Conservation (phyloP, 305 asterid species). For the Solanum hybrid region DNA sequence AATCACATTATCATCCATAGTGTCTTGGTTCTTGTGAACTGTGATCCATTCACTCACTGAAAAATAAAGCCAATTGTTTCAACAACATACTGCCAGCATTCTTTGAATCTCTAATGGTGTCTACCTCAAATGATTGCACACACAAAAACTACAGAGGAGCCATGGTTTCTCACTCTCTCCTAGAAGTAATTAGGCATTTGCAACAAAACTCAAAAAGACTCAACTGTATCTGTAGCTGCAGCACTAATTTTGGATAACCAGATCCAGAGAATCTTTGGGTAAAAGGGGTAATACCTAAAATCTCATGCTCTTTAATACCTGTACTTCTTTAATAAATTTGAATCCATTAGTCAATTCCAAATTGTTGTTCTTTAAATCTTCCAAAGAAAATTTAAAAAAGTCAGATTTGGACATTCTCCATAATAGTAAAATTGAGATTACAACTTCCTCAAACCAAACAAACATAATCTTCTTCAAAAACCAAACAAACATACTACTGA, state of each 20-base stretch:
- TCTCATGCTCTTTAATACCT: neutral
- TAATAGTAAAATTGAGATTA: neutral
- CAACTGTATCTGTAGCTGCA: neutral
- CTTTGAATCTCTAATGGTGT: neutral
- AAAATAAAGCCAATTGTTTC: neutral
- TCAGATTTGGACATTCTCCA: neutral
- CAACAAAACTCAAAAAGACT: neutral
- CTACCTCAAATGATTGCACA: neutral
- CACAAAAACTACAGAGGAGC: neutral
- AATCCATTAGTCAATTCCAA: neutral
- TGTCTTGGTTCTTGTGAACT: neutral
- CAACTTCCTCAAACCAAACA: neutral
- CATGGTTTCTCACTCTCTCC: neutral
- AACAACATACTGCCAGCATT: neutral
- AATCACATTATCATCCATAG: neutral
- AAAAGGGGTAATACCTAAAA: neutral
- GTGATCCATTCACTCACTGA: neutral
- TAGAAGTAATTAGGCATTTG: neutral
- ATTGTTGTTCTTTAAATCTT: neutral
- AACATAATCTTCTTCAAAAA: neutral
- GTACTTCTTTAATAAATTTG: neutral
- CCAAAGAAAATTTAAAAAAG: neutral
- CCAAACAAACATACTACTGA: neutral
- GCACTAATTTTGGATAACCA: neutral
- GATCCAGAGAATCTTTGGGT: neutral